Conservation (phyloP, 495 filamentous ascomycete species). For the Corynascus novoguineensis region DNA sequence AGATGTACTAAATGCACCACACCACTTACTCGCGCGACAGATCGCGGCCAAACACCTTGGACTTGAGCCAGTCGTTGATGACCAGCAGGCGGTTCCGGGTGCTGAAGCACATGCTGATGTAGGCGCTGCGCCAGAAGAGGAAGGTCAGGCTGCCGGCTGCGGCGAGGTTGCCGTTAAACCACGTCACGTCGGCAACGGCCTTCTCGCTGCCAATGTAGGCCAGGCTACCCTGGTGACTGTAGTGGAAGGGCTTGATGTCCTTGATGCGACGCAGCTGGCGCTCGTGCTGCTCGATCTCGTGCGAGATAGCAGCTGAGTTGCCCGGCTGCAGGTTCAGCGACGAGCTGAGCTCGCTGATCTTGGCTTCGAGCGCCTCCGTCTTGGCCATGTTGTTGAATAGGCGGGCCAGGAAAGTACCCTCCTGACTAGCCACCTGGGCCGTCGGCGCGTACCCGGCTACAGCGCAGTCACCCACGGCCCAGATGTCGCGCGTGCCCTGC, state of each 20-base stretch:
- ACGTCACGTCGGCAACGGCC: constrained; percentile 95
- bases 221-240: constrained; percentile 91
- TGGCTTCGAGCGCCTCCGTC: constrained; percentile 70
- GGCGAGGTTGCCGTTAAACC: constrained; percentile 94
- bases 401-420: constrained; percentile 89
- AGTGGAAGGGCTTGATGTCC: constrained; percentile 94
- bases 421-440: constrained; percentile 92
- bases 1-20: background rate
- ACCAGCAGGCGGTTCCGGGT: constrained; percentile 91
- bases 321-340: constrained; percentile 47
- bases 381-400: constrained; percentile 98
- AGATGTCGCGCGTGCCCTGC: constrained; percentile 92
- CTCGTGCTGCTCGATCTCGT: constrained; percentile 78
- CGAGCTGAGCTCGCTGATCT: constrained; percentile 57
- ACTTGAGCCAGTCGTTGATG: constrained; percentile 91
- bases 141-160: constrained; percentile 75
- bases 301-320: constrained; percentile 58
- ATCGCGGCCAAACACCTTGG: constrained; percentile 90
- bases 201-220: constrained; percentile 98
- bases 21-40: constrained; percentile 77
- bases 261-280: constrained; percentile 82
- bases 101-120: constrained; percentile 99
- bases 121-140: constrained; percentile 95
- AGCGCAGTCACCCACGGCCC: constrained; percentile 77
- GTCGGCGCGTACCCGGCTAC: constrained; percentile 97